Evolutionary conservation across 805 yeast species (phyloP).

Genomic region (Hanseniaspora occidentalis): DNA sequence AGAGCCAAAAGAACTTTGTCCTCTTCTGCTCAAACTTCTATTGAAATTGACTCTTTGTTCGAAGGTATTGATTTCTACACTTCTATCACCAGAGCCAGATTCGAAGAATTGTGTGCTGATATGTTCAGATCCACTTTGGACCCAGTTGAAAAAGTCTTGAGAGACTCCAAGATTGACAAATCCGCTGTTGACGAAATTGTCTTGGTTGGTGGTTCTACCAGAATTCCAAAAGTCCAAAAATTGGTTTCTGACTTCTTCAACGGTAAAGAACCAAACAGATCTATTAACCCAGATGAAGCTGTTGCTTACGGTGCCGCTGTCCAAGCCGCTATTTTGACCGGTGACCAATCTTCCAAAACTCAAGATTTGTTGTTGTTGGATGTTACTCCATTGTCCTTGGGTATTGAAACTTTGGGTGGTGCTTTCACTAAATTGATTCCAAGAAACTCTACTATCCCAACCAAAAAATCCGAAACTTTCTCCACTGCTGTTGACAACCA

Average conservation of each 20-base stretch:
- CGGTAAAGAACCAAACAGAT: constrained; percentile 97
- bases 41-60: constrained; percentile 89
- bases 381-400: constrained; percentile 97
- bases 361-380: constrained; percentile 93
- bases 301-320: constrained; percentile 99
- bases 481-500: constrained; percentile 98
- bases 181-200: constrained; percentile 89
- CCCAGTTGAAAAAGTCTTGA: constrained; percentile 93
- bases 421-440: constrained; percentile 98
- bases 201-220: constrained; percentile 96
- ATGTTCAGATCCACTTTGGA: constrained; percentile 89
- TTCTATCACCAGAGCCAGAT: constrained; percentile 96
- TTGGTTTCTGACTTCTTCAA: constrained; percentile 95
- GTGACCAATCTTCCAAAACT: constrained; percentile 95
- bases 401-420: constrained; percentile 99
- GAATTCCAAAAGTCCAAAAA: constrained; percentile 98
- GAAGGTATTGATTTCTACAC: constrained; percentile 98
- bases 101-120: constrained; percentile 95
- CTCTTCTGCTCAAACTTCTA: constrained; percentile 91
- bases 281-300: constrained; percentile 98
- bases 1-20: constrained; percentile 98
- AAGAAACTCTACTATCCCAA: constrained; percentile 97
- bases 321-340: constrained; percentile 95
- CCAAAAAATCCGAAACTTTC: constrained; percentile 96
- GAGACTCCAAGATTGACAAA: constrained; percentile 88